These are phyloP conservation scores for Oryza punctata DNA, from an alignment of 176 grass and related monocot species.

Conservation along the genomic window DNA sequence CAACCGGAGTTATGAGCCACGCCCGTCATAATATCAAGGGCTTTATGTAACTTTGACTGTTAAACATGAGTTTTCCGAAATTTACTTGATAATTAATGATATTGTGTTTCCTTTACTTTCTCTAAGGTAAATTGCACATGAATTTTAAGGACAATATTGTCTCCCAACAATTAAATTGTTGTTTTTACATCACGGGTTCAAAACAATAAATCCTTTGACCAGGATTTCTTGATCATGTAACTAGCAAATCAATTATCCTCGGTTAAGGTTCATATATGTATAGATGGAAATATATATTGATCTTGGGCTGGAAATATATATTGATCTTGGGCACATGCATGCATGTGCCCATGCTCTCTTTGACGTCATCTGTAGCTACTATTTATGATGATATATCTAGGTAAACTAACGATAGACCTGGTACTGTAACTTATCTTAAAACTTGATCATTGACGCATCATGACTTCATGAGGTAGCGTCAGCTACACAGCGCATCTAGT, in stretches of 20 bases:
- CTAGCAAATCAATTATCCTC: conserved; percentile 1
- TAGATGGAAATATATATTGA: conserved; percentile 39
- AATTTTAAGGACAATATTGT: neutral
- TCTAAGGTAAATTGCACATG: neutral
- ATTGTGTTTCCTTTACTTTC: neutral
- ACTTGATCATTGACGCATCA: neutral
- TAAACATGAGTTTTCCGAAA: too few species aligned
- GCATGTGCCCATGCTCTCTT: neutral
- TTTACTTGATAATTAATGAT: neutral
- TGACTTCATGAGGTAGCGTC: neutral
- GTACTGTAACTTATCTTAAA: neutral
- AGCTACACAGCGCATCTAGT: neutral
- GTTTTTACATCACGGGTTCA: neutral
- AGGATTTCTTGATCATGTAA: neutral
- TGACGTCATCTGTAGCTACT: neutral
- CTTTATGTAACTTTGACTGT: too few species aligned
- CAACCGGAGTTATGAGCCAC: too few species aligned
- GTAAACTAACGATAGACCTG: neutral
- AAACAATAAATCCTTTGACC: neutral
- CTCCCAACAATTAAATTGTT: neutral
- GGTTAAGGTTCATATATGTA: conserved; percentile 6
- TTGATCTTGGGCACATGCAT: conserved; percentile 7
- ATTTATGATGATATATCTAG: conserved; percentile 19
- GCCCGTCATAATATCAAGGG: too few species aligned
- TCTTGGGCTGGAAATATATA: too few species aligned